Evolutionary conservation across 1,284 basidiomycete genomes (phyloP).

Genomic region (Xanthoconium separans): DNA sequence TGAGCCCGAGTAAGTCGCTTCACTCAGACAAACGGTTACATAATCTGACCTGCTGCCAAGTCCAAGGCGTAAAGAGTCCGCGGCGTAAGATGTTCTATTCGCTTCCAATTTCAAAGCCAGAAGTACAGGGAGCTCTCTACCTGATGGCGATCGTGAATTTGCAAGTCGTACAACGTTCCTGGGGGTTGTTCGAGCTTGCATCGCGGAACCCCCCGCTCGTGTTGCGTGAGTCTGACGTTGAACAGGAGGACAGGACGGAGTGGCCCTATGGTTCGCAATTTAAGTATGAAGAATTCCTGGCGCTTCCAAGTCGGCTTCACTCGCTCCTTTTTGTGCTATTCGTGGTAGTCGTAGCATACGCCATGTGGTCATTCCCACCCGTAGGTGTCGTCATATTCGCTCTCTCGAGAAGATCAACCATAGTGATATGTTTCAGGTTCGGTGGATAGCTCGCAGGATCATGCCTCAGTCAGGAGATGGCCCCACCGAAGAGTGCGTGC

Average conservation of each 20-base stretch:
- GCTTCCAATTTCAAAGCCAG: conserved; percentile 44
- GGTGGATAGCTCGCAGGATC: conserved; percentile 43
- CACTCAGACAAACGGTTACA: not conserved
- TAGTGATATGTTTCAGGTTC: conserved; percentile 39
- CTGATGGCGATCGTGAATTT: conserved; percentile 65
- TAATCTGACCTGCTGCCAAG: conserved; percentile 28
- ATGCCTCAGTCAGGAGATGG: conserved; percentile 60
- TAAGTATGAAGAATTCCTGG: conserved; percentile 72
- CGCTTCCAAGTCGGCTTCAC: conserved; percentile 40
- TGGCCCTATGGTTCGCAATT: conserved; percentile 64
- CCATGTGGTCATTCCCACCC: conserved; percentile 23
- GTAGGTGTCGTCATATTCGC: conserved; percentile 12
- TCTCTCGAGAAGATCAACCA: not conserved
- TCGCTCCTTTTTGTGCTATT: conserved; percentile 37
- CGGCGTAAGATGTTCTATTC: conserved; percentile 44
- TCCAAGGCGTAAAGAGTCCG: conserved; percentile 41
- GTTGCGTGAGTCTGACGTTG: conserved; percentile 3
- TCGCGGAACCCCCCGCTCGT: conserved; percentile 25
- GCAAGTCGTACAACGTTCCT: conserved; percentile 75
- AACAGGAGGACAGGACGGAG: conserved; percentile 18
- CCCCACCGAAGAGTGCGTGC: conserved; percentile 56
- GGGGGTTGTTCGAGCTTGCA: conserved; percentile 59
- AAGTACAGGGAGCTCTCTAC: conserved; percentile 56
- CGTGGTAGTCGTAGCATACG: conserved; percentile 14
- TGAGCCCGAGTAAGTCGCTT: conserved; percentile 54